A percentile compares a stretch with the other conserved stretches of the same genome.
phyloP scores from a whole-genome alignment of 305 asterid species.

The Salvia sclarea region DNA sequence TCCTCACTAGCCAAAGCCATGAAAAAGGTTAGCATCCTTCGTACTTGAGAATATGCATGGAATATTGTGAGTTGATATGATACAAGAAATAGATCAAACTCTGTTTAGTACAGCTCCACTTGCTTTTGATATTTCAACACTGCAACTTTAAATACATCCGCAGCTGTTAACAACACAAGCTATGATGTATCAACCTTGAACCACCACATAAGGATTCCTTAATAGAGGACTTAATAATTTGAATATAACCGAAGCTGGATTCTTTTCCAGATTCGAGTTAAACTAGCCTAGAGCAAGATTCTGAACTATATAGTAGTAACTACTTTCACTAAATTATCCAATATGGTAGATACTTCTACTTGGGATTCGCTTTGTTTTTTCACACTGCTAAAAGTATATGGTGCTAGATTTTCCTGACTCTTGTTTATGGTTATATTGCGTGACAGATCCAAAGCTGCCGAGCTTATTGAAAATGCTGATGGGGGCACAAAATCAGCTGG shows the following conservation, averaged over 20 bases:
- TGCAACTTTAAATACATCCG: neutral
- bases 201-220: neutral
- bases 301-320: neutral
- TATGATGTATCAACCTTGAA: neutral
- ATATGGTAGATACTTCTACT: neutral
- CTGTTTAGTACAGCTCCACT: neutral
- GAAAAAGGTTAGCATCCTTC: slow-evolving; percentile 54
- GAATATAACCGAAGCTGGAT: neutral
- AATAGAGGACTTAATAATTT: neutral
- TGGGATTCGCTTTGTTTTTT: neutral
- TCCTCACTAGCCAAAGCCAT: slow-evolving; percentile 52
- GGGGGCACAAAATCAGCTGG: slow-evolving; percentile 83
- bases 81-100: neutral
- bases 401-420: neutral
- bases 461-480: slow-evolving; percentile 82
- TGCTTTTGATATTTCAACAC: neutral
- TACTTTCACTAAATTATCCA: no score
- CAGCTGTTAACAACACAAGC: neutral
- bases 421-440: neutral
- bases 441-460: slow-evolving; percentile 87
- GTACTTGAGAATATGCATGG: neutral
- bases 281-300: neutral
- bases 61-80: slow-evolving; percentile 14
- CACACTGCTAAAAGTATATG: no score
- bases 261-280: neutral